These are phyloP conservation scores for Starmerella bombi DNA, from an alignment of 805 yeast species.

Conservation along the genomic window DNA sequence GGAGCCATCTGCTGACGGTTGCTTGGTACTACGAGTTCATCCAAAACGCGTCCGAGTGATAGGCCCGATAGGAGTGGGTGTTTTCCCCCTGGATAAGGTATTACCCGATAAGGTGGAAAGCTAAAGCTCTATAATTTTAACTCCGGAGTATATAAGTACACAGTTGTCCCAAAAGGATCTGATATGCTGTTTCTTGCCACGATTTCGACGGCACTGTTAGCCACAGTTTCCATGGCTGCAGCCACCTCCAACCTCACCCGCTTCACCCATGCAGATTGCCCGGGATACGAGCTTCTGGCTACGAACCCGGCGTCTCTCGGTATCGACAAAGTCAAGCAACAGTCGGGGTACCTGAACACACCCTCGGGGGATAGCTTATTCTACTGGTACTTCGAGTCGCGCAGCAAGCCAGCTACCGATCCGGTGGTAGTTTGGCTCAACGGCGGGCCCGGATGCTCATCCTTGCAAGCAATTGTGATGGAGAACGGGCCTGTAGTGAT, in stretches of 20 bases:
- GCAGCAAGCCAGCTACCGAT: conserved; percentile 74
- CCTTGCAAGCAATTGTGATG: conserved; percentile 76
- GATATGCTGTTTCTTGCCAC: too few relatives aligned
- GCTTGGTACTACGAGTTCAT: conserved; percentile 26
- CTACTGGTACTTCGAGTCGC: conserved; percentile 86
- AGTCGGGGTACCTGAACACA: conserved; percentile 59
- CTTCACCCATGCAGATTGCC: conserved; percentile 9
- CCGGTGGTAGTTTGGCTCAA: conserved; percentile 86
- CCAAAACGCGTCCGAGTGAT: conserved; percentile 14
- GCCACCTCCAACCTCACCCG: neutral
- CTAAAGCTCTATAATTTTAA: too few relatives aligned
- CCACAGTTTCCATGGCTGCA: too few relatives aligned
- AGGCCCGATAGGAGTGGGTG: too few relatives aligned
- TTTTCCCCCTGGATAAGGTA: too few relatives aligned
- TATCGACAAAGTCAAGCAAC: conserved; percentile 50
- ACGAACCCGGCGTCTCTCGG: conserved; percentile 14
- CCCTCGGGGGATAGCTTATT: conserved; percentile 55
- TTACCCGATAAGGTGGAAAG: neutral
- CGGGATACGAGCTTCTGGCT: conserved; percentile 13
- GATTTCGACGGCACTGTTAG: too few relatives aligned
- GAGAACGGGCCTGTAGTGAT: conserved; percentile 84
- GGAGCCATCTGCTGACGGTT: conserved; percentile 36
- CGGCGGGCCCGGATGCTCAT: conserved; percentile 95
- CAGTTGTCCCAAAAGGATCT: too few relatives aligned
- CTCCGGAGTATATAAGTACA: too few relatives aligned